A percentile compares a stretch with the other conserved stretches of the same genome.
Evolutionary conservation across 177 flowering plant species (phyloP).

Genomic region (Telopea speciosissima): DNA sequence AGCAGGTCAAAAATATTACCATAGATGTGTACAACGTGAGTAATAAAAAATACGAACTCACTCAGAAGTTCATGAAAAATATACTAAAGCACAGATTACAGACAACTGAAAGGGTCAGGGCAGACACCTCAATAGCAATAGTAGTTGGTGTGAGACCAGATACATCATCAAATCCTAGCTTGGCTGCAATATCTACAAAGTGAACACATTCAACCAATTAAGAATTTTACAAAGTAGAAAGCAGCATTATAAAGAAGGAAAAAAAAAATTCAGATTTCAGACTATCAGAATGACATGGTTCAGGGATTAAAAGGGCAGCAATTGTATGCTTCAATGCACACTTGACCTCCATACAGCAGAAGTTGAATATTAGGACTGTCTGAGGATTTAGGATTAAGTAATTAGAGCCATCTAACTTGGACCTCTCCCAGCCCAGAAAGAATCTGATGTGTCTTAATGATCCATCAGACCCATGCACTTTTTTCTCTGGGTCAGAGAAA

Average conservation of each 20-base stretch:
- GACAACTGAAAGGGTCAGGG: not conserved
- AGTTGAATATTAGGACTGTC: not conserved
- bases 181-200: slow-evolving; percentile 61
- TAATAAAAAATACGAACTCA: not conserved
- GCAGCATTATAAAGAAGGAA: not conserved
- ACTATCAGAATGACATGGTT: not conserved
- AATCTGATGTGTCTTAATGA: not conserved
- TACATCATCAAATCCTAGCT: slow-evolving; percentile 56
- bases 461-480: not conserved
- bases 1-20: not conserved
- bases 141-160: slow-evolving; percentile 52
- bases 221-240: not conserved
- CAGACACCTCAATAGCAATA: slow-evolving; percentile 70
- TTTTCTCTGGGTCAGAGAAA: not conserved
- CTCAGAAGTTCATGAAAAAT: not conserved
- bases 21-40: not conserved
- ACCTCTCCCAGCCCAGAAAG: not conserved
- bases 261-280: not conserved
- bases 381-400: not conserved
- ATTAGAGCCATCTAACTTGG: not conserved
- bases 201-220: not conserved
- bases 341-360: not conserved
- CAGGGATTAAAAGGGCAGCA: not conserved
- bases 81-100: not conserved
- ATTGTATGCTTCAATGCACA: not conserved